phyloP scores from a whole-genome alignment of 768 basidiomycete genomes.

The Brasilioporus rufonigricans region DNA sequence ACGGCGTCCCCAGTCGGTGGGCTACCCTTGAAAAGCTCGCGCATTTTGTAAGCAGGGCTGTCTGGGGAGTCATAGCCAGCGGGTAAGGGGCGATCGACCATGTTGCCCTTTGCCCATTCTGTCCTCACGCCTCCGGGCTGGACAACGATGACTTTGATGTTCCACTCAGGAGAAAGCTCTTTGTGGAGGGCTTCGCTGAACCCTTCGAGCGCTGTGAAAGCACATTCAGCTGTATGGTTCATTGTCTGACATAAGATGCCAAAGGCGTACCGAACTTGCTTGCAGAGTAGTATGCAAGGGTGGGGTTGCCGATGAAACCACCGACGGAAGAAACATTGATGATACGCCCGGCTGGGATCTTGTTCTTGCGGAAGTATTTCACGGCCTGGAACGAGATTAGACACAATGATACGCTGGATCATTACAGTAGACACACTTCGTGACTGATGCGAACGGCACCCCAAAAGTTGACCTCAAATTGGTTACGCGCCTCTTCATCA shows the following conservation, averaged over 20 bases:
- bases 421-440: slow-evolving; percentile 11
- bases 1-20: not conserved
- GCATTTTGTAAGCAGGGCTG: slow-evolving; percentile 15
- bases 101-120: slow-evolving; percentile 19
- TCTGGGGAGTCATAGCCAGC: slow-evolving; percentile 15
- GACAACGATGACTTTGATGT: slow-evolving; percentile 23
- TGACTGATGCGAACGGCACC: slow-evolving; percentile 23
- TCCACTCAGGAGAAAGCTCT: slow-evolving; percentile 26
- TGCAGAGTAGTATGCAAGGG: slow-evolving; percentile 20
- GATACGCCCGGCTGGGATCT: slow-evolving; percentile 21
- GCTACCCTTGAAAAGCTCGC: not conserved
- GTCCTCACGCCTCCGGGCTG: slow-evolving; percentile 23
- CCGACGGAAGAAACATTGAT: slow-evolving; percentile 21
- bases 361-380: slow-evolving; percentile 31
- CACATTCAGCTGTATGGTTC: not conserved
- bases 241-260: too few relatives aligned
- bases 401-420: not conserved
- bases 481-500: slow-evolving; percentile 25
- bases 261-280: slow-evolving; percentile 22
- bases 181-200: slow-evolving; percentile 23
- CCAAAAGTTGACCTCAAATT: slow-evolving; percentile 37
- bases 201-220: slow-evolving; percentile 24
- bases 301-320: slow-evolving; percentile 17
- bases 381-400: slow-evolving; percentile 18
- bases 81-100: slow-evolving; percentile 16